A percentile compares a stretch with the other conserved stretches of the same genome.
Conservation (phyloP, 768 basidiomycete genomes). For the Mycena venus region DNA sequence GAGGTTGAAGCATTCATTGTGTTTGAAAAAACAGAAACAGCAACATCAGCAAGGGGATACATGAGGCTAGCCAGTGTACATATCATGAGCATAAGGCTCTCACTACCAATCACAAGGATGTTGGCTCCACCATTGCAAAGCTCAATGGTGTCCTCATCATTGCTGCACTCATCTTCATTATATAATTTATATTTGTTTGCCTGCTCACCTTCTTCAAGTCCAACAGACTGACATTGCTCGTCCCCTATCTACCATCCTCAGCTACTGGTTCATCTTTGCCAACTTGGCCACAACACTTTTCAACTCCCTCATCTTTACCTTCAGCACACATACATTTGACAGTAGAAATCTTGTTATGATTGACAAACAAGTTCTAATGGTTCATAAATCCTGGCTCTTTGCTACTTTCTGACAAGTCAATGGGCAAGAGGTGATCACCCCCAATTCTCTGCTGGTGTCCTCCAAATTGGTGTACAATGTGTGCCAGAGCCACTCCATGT, state of each 20-base stretch:
- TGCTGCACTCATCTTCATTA: slow-evolving; percentile 66
- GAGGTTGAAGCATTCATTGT: slow-evolving; percentile 77
- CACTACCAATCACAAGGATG: slow-evolving; percentile 81
- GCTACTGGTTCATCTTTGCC: slow-evolving; percentile 89
- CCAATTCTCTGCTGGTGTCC: slow-evolving; percentile 78
- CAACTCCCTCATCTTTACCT: slow-evolving; percentile 88
- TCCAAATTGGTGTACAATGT: slow-evolving; percentile 85
- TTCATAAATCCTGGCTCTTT: slow-evolving; percentile 85
- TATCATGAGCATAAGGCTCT: slow-evolving; percentile 84
- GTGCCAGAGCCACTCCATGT: slow-evolving; percentile 82
- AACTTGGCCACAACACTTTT: slow-evolving; percentile 85
- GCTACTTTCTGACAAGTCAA: slow-evolving; percentile 85
- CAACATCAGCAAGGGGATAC: slow-evolving; percentile 86
- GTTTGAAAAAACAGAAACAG: slow-evolving; percentile 90
- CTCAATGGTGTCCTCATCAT: slow-evolving; percentile 81
- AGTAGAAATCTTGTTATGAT: slow-evolving; percentile 88
- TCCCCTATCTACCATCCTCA: slow-evolving; percentile 83
- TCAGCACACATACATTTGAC: slow-evolving; percentile 87
- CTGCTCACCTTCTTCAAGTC: slow-evolving; percentile 80
- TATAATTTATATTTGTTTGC: slow-evolving; percentile 78
- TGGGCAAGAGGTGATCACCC: slow-evolving; percentile 84
- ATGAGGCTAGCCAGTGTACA: slow-evolving; percentile 84
- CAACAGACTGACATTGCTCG: slow-evolving; percentile 78
- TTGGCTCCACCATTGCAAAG: slow-evolving; percentile 80
- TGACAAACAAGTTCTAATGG: slow-evolving; percentile 75